Base-by-base conservation (phyloP, 2,329 filamentous ascomycete species). In the Exophiala sideris region DNA sequence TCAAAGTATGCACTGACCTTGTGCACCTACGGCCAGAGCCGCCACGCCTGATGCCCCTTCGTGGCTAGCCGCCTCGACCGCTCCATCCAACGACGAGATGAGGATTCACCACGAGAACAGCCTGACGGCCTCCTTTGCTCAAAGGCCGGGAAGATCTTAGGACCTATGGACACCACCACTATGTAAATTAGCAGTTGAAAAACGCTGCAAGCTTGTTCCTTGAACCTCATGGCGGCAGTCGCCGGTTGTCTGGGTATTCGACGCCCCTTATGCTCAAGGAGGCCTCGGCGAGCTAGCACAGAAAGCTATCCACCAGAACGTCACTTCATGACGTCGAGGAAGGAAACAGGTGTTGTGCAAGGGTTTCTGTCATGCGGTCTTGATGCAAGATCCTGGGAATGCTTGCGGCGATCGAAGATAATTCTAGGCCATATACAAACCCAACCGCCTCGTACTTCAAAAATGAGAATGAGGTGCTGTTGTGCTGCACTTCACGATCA, bases 301-400 rank as follows among this genome's bases (percentile, higher is more conserved):
- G 8, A 9, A 10, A 46, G 45, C 47, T 50, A 53, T 50, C 45
- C 47, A 34, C 24, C 40, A 50, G 50, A 42, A 47, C 41, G 42
- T 50, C 36, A 33, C 47, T 57, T 50, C 38, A 57, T 57, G 55
- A 57, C 55, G 55, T 57, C 45, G 44, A 12, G 29, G 21, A 18
- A 44, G 29, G 21, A 3, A 29, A 24, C 24, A 29, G 24, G 5
- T 29, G 24, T 29, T 29, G 24, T 29, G 24, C 24, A 29, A 29
- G 24, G 24, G 24, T 29, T 29, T 29, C 24, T 8, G 5, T 29
- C 24, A 29, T 29, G 24, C 24, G 24, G 24, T 2, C 24, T 29
- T 29, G 24, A 29, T 29, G 24, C 24, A 29, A 29, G 24, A 29
- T 29, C 24, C 24, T 8, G 24, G 24, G 24, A 29, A 29, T 29